Conservation (phyloP, 345 rosid species). For the Eucalyptus fibrosa region DNA sequence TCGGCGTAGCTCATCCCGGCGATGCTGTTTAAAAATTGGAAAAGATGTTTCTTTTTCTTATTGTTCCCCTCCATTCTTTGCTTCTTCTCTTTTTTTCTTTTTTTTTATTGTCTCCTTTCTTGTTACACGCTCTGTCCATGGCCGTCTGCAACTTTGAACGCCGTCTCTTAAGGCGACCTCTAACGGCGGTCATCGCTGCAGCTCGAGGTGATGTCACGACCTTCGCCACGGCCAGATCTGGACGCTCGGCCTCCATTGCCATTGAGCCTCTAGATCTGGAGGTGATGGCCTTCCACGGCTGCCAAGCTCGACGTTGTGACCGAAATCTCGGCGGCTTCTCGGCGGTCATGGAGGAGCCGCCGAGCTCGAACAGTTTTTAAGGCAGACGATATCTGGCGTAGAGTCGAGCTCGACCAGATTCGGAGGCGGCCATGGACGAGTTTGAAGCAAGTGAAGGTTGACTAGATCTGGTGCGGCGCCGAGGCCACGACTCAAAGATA, state of each 20-base stretch:
- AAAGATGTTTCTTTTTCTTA: no score
- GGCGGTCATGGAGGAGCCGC: rapidly evolving
- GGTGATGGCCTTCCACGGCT: neutral
- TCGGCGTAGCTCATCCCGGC: no score
- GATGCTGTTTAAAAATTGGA: no score
- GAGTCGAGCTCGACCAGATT: neutral
- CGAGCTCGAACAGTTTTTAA: neutral
- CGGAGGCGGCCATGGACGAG: rapidly evolving
- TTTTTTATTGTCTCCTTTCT: no score
- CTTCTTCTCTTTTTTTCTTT: neutral
- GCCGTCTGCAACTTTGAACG: no score
- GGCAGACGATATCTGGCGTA: neutral
- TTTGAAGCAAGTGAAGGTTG: no score
- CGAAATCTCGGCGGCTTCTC: neutral
- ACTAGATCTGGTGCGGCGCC: no score
- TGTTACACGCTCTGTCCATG: no score
- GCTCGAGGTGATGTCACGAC: rapidly evolving
- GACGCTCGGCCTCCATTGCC: neutral
- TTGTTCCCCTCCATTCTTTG: no score
- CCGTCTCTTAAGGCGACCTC: no score
- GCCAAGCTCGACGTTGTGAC: neutral
- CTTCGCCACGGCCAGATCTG: neutral
- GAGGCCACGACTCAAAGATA: no score
- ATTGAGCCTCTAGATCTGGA: neutral
- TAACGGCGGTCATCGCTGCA: neutral